A percentile compares a stretch with the other conserved stretches of the same genome.
These are phyloP conservation scores for Inonotus obliquus DNA, from an alignment of 1,284 basidiomycete species.

Conservation along the genomic window DNA sequence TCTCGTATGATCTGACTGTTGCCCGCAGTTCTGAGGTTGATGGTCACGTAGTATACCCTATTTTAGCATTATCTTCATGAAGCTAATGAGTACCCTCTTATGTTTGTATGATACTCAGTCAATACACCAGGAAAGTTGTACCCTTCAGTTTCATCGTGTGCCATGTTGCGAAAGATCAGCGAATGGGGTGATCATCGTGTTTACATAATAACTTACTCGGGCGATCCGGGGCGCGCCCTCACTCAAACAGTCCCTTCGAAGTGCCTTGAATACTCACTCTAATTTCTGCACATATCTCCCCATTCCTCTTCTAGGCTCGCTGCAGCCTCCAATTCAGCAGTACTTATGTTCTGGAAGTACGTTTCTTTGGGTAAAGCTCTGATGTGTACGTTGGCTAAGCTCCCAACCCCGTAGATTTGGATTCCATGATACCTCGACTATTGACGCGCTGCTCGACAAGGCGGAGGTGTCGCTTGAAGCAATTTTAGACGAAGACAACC, in stretches of 20 bases:
- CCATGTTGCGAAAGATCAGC: background rate
- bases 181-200: background rate
- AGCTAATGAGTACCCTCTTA: background rate
- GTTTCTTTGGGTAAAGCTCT: background rate
- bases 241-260: background rate
- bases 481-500: slow-evolving; percentile 90
- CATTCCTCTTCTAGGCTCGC: background rate
- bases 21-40: background rate
- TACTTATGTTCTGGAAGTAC: slow-evolving; percentile 42
- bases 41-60: background rate
- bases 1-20: background rate
- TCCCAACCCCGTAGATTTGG: slow-evolving; percentile 56
- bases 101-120: background rate
- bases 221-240: slow-evolving; percentile 3
- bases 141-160: background rate
- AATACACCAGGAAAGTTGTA: background rate
- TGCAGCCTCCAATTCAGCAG: background rate
- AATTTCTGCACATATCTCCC: slow-evolving; percentile 12
- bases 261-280: slow-evolving; percentile 1
- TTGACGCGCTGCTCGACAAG: slow-evolving; percentile 81
- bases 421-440: slow-evolving; percentile 77
- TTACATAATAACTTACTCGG: slow-evolving; percentile 1
- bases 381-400: slow-evolving; percentile 4
- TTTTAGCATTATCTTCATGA: background rate
- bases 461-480: slow-evolving; percentile 84